Percentiles rank a stretch among this genome's conserved stretches.
Evolutionary conservation across 768 basidiomycete species (phyloP).

Genomic region (Crassisporium funariophilum): DNA sequence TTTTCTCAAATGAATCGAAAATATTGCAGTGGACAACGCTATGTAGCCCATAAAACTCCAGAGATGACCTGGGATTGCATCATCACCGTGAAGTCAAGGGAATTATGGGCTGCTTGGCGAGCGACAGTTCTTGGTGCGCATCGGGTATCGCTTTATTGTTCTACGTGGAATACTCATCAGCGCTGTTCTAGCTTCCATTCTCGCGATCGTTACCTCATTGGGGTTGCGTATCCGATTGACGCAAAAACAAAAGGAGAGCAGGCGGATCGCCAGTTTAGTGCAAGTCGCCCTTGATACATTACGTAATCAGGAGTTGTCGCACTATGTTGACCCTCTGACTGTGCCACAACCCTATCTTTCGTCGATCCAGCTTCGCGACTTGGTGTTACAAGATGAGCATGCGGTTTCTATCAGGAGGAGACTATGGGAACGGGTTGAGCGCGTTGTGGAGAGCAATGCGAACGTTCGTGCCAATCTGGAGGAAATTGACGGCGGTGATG

Average conservation of each 20-base stretch:
- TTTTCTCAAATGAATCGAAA: slow-evolving; percentile 8
- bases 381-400: slow-evolving; percentile 80
- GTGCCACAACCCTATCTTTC: slow-evolving; percentile 78
- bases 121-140: slow-evolving; percentile 60
- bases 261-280: slow-evolving; percentile 72
- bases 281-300: slow-evolving; percentile 79
- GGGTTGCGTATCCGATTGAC: slow-evolving; percentile 45
- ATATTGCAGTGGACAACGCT: slow-evolving; percentile 61
- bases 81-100: slow-evolving; percentile 64
- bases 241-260: slow-evolving; percentile 56
- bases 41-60: slow-evolving; percentile 73
- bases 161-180: slow-evolving; percentile 8
- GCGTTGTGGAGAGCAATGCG: slow-evolving; percentile 85
- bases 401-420: slow-evolving; percentile 64
- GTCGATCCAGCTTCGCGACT: slow-evolving; percentile 85
- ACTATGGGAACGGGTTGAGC: slow-evolving; percentile 84
- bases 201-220: slow-evolving; percentile 30
- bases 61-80: slow-evolving; percentile 68
- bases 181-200: slow-evolving; percentile 37
- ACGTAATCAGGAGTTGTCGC: slow-evolving; percentile 79
- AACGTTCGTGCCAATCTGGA: slow-evolving; percentile 86
- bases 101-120: slow-evolving; percentile 72
- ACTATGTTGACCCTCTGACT: slow-evolving; percentile 80
- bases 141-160: slow-evolving; percentile 19
- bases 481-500: slow-evolving; percentile 84